Percentiles rank a stretch among this genome's conserved stretches.
Conservation (phyloP, 2,329 filamentous ascomycete genomes). For the Emergomyces pasteurianus region DNA sequence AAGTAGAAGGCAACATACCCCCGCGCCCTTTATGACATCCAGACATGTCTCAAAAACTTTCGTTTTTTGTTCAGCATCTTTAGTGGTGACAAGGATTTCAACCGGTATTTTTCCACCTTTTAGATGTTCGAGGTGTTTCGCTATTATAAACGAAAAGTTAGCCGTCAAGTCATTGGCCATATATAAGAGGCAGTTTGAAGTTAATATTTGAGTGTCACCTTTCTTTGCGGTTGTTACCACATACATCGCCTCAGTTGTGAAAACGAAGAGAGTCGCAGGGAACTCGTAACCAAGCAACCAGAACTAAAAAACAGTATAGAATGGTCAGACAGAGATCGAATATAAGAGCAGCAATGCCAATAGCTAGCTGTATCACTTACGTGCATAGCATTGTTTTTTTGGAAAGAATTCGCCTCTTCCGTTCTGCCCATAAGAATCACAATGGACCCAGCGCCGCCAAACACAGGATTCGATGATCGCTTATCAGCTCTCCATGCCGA, state of each 20-base stretch:
- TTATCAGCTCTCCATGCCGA: conserved; percentile 95
- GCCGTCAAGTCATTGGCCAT: background rate
- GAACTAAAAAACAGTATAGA: conserved; percentile 48
- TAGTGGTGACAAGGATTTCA: conserved; percentile 82
- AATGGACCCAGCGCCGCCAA: conserved; percentile 76
- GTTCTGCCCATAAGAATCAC: conserved; percentile 90
- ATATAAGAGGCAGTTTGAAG: background rate
- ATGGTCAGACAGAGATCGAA: background rate
- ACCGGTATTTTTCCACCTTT: conserved; percentile 87
- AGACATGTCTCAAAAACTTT: conserved; percentile 77
- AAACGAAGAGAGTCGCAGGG: conserved; percentile 84
- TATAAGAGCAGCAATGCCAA: background rate
- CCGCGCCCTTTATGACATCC: conserved; percentile 75
- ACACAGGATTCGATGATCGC: conserved; percentile 71
- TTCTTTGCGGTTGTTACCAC: conserved; percentile 96
- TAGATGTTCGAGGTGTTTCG: conserved; percentile 82
- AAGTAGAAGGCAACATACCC: conserved; percentile 46
- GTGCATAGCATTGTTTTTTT: conserved; percentile 95
- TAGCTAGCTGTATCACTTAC: conserved; percentile 42
- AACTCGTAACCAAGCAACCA: conserved; percentile 99
- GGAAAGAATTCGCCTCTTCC: conserved; percentile 72
- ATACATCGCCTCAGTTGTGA: conserved; percentile 78
- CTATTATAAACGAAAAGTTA: conserved; percentile 37
- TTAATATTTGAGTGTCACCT: conserved; percentile 43
- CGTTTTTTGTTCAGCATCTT: conserved; percentile 81